Evolutionary conservation across 1,139 yeast species (phyloP).

Genomic region (Scheffersomyces quercinus): DNA sequence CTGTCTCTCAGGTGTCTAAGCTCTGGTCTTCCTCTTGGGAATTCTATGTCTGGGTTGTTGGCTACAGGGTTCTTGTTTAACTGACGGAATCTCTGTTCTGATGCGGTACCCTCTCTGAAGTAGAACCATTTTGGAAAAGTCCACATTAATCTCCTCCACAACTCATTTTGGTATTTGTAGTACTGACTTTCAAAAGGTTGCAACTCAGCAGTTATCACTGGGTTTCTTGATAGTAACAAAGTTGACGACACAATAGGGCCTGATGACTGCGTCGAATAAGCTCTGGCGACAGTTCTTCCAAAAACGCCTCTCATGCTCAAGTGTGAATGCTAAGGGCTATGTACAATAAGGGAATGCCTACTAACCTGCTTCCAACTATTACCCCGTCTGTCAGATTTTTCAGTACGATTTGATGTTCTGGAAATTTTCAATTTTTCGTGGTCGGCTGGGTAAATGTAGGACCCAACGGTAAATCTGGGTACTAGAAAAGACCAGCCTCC

Average conservation of each 20-base stretch:
- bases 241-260: constrained; percentile 26
- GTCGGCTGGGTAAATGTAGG: no score
- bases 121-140: constrained; percentile 94
- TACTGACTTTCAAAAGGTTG: constrained; percentile 73
- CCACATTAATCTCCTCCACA: constrained; percentile 94
- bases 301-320: constrained; percentile 10
- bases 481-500: no score
- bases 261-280: constrained; percentile 9
- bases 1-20: constrained; percentile 87
- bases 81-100: constrained; percentile 78
- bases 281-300: constrained; percentile 9
- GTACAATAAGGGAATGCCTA: no score
- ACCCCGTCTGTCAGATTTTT: no score
- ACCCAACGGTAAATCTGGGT: no score
- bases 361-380: no score
- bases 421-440: no score
- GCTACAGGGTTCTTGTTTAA: constrained; percentile 77
- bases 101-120: constrained; percentile 84
- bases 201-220: constrained; percentile 78
- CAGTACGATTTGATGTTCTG: no score
- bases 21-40: constrained; percentile 83
- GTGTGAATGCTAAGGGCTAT: no score
- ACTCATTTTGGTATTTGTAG: constrained; percentile 79
- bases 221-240: constrained; percentile 74
- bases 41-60: constrained; percentile 73